Evolutionary conservation across 2,329 filamentous ascomycete species (phyloP).

Genomic region (Paraphaeosphaeria minitans): DNA sequence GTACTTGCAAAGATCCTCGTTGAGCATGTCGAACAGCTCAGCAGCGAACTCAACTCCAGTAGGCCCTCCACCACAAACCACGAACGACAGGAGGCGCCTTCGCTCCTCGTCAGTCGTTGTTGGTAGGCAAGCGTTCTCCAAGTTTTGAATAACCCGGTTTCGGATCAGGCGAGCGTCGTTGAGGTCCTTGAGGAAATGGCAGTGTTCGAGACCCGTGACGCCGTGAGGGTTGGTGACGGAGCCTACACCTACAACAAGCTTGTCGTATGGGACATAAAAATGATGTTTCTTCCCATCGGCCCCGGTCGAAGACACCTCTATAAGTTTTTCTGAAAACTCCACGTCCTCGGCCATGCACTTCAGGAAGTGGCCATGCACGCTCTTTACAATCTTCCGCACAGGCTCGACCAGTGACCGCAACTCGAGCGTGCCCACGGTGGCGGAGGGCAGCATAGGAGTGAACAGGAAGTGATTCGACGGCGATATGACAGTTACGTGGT

Average conservation of each 20-base stretch:
- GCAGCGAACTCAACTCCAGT: slow-evolving; percentile 98
- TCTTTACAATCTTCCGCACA: slow-evolving; percentile 79
- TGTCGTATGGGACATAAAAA: slow-evolving; percentile 98
- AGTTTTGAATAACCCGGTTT: slow-evolving; percentile 84
- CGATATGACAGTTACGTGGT: slow-evolving; percentile 93
- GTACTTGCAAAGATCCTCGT: slow-evolving; percentile 83
- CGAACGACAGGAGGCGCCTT: slow-evolving; percentile 86
- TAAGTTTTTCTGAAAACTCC: slow-evolving; percentile 87
- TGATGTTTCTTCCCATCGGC: slow-evolving; percentile 71
- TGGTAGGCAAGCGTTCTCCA: slow-evolving; percentile 90
- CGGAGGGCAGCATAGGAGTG: slow-evolving; percentile 96
- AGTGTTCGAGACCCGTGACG: slow-evolving; percentile 91
- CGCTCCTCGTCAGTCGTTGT: slow-evolving; percentile 89
- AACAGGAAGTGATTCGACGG: slow-evolving; percentile 97
- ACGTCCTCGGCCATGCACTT: slow-evolving; percentile 86
- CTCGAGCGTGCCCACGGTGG: slow-evolving; percentile 93
- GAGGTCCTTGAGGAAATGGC: slow-evolving; percentile 94
- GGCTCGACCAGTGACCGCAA: slow-evolving; percentile 91
- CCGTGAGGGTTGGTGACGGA: slow-evolving; percentile 94
- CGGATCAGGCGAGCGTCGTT: slow-evolving; percentile 88
- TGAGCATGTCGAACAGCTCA: slow-evolving; percentile 92
- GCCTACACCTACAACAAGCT: slow-evolving; percentile 89
- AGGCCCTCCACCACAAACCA: slow-evolving; percentile 92
- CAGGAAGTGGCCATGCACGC: slow-evolving; percentile 85
- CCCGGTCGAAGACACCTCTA: slow-evolving; percentile 81